These are phyloP conservation scores for Colletotrichum musae DNA, from an alignment of 2,329 filamentous ascomycete genomes.

Conservation along the genomic window DNA sequence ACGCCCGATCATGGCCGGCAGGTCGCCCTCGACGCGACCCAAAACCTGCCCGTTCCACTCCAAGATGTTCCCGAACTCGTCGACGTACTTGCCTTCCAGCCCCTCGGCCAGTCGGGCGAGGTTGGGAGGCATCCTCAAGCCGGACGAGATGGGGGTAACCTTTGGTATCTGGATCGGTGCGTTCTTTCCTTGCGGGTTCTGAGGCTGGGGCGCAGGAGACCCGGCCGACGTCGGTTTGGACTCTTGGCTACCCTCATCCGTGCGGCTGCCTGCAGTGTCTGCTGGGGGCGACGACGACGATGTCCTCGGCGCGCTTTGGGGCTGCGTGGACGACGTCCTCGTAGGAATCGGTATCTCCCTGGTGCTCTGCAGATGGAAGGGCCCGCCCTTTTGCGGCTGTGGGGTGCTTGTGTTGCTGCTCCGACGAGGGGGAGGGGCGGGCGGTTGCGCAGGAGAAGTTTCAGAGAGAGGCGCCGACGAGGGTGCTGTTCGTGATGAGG, in stretches of 20 bases:
- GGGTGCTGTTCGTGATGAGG: slow-evolving; percentile 38
- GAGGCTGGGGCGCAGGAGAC: slow-evolving; percentile 13
- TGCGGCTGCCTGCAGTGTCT: slow-evolving; percentile 27
- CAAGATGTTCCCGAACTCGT: slow-evolving; percentile 69
- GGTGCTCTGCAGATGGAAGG: slow-evolving; percentile 35
- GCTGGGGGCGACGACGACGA: slow-evolving; percentile 19
- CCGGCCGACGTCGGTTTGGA: slow-evolving; percentile 13
- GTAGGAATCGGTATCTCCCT: slow-evolving; percentile 41
- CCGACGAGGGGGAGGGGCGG: slow-evolving; percentile 8
- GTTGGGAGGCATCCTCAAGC: slow-evolving; percentile 48
- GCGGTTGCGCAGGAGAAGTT: slow-evolving; percentile 19
- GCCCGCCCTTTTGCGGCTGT: slow-evolving; percentile 33
- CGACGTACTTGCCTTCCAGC: slow-evolving; percentile 63
- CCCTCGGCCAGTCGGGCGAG: slow-evolving; percentile 54
- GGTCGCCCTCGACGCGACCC: slow-evolving; percentile 66
- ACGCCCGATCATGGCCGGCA: slow-evolving; percentile 68
- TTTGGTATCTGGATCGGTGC: slow-evolving; percentile 55
- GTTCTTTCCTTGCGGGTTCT: slow-evolving; percentile 36
- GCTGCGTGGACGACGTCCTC: slow-evolving; percentile 23
- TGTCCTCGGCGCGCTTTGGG: slow-evolving; percentile 20
- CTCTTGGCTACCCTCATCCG: slow-evolving; percentile 24
- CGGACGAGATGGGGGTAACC: slow-evolving; percentile 56
- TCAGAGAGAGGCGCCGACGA: slow-evolving; percentile 23
- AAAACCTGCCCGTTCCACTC: slow-evolving; percentile 65
- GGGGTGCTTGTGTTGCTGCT: slow-evolving; percentile 29